Percentiles rank a stretch among this genome's conserved stretches.
phyloP scores from a whole-genome alignment of 164 flowering plant species.

The Protea cynaroides region DNA sequence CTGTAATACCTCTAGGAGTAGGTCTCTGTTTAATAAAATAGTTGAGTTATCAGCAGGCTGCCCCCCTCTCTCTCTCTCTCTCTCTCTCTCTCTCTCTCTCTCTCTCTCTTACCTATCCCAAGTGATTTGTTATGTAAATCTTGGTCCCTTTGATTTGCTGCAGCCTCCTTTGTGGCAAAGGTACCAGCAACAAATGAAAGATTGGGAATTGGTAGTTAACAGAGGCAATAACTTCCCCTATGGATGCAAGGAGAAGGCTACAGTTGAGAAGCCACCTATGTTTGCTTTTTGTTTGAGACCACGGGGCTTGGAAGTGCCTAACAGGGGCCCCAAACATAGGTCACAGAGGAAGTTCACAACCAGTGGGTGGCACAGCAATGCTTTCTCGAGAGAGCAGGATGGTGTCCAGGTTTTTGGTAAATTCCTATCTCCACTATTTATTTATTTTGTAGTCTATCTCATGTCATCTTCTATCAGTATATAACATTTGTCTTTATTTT shows the following conservation, averaged over 20 bases:
- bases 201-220: conserved; percentile 56
- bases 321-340: conserved; percentile 80
- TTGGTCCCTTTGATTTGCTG: conserved; percentile 17
- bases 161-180: conserved; percentile 97
- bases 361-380: conserved; percentile 42
- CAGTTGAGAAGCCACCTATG: conserved; percentile 76
- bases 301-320: conserved; percentile 85
- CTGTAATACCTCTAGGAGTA: too few species aligned
- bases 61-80: neutral
- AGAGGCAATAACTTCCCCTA: conserved; percentile 28
- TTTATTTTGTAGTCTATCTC: neutral
- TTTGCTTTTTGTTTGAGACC: conserved; percentile 96
- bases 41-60: too few species aligned
- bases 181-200: conserved; percentile 71
- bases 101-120: neutral
- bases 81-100: neutral
- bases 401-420: conserved; percentile 47
- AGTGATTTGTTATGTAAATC: neutral
- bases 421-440: neutral
- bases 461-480: neutral
- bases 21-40: too few species aligned
- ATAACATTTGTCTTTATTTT: neutral
- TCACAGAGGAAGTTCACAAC: conserved; percentile 61
- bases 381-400: conserved; percentile 49
- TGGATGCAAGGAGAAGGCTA: conserved; percentile 42